A percentile compares a stretch with the other conserved stretches of the same genome.
Evolutionary conservation across 139 green algal species (phyloP).

Genomic region (Zygnema circumcarinatum): DNA sequence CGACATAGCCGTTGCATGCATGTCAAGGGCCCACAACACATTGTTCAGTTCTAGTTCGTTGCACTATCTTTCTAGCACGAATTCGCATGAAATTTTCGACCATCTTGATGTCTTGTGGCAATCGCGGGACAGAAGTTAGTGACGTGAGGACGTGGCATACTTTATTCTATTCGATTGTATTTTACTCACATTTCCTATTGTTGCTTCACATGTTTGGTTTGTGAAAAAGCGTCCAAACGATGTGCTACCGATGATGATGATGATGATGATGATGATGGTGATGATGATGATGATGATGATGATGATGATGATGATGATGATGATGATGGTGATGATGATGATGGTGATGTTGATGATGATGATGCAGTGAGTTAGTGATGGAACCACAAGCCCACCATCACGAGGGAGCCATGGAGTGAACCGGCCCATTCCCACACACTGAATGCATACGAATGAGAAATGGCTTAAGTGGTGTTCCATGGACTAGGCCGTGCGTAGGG

Average conservation of each 20-base stretch:
- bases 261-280: background rate
- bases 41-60: too few species aligned
- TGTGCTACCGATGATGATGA: background rate
- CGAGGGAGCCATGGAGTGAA: too few species aligned
- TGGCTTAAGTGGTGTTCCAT: too few species aligned
- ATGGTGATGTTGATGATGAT: background rate
- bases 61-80: background rate
- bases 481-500: too few species aligned
- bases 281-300: background rate
- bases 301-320: background rate
- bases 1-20: too few species aligned
- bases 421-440: too few species aligned
- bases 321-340: background rate
- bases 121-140: background rate
- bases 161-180: too few species aligned
- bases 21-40: too few species aligned
- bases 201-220: background rate
- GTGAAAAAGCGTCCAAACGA: background rate
- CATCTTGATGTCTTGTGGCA: background rate
- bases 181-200: too few species aligned
- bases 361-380: background rate
- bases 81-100: background rate
- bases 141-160: too few species aligned
- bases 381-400: background rate
- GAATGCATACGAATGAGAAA: too few species aligned